Percentiles rank a stretch among this genome's conserved stretches.
Evolutionary conservation across 2,329 filamentous ascomycete genomes (phyloP).

Genomic region (Bipolaris oryzae): DNA sequence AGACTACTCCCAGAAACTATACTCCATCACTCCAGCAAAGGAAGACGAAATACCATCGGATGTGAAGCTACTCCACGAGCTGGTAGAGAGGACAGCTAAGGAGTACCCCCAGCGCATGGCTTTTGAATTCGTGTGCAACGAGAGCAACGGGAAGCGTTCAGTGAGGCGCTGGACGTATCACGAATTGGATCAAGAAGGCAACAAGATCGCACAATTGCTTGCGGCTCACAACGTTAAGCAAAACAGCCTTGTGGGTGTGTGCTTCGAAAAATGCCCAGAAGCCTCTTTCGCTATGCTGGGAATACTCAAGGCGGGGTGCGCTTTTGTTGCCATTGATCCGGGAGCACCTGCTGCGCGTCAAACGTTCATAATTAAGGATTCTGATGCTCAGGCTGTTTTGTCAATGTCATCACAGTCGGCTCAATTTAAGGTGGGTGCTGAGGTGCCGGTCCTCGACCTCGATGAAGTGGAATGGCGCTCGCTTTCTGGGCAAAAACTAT

Average conservation of each 20-base stretch:
- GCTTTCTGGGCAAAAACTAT: constrained; percentile 45
- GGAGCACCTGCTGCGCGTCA: constrained; percentile 74
- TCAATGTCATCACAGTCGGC: constrained; percentile 57
- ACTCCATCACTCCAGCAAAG: constrained; percentile 70
- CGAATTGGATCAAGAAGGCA: constrained; percentile 73
- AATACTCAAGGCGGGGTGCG: constrained; percentile 80
- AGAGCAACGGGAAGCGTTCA: constrained; percentile 55
- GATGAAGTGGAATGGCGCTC: constrained; percentile 49
- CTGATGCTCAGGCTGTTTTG: constrained; percentile 67
- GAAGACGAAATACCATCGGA: constrained; percentile 63
- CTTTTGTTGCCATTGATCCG: constrained; percentile 81
- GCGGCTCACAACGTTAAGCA: constrained; percentile 54
- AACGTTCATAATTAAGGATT: constrained; percentile 78
- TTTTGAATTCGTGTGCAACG: constrained; percentile 73
- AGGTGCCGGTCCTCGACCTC: constrained; percentile 54
- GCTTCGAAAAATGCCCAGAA: constrained; percentile 84
- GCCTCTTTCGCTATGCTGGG: constrained; percentile 83
- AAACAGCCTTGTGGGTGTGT: constrained; percentile 73
- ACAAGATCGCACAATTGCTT: constrained; percentile 73
- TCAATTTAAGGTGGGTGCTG: constrained; percentile 43
- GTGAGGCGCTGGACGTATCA: constrained; percentile 72
- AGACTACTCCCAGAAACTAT: constrained; percentile 49
- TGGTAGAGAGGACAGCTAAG: constrained; percentile 70
- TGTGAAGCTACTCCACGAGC: constrained; percentile 72
- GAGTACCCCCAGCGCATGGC: constrained; percentile 66